These are phyloP conservation scores for Exserohilum turcica DNA, from an alignment of 2,329 filamentous ascomycete genomes.

Conservation along the genomic window DNA sequence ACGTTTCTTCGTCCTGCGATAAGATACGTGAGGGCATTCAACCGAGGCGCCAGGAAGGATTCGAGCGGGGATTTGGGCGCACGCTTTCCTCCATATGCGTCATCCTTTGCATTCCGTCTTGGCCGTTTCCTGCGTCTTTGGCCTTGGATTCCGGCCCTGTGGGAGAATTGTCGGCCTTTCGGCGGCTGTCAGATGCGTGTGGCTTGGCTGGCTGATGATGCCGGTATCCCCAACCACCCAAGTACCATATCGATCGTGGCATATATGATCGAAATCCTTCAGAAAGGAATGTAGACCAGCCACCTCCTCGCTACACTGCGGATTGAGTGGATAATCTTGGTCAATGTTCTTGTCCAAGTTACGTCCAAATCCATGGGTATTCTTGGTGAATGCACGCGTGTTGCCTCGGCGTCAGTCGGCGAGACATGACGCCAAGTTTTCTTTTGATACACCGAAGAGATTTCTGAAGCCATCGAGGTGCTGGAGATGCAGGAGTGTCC, in stretches of 20 bases:
- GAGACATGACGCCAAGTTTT: too few relatives aligned
- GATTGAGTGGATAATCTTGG: too few relatives aligned
- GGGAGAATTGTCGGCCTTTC: background rate
- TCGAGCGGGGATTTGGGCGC: slow-evolving; percentile 4
- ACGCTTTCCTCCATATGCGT: slow-evolving; percentile 4
- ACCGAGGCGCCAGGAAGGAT: slow-evolving; percentile 8
- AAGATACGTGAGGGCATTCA: slow-evolving; percentile 15
- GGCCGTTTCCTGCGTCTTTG: slow-evolving; percentile 11
- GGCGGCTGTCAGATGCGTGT: background rate
- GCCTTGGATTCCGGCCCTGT: background rate
- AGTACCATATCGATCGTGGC: too few relatives aligned
- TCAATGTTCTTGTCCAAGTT: too few relatives aligned
- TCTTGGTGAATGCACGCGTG: too few relatives aligned
- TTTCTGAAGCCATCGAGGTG: too few relatives aligned
- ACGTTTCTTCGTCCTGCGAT: slow-evolving; percentile 22
- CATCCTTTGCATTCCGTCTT: slow-evolving; percentile 6
- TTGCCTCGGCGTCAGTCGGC: too few relatives aligned
- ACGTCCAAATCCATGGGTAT: too few relatives aligned
- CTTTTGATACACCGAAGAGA: too few relatives aligned
- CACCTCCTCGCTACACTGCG: background rate
- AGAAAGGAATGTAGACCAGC: background rate
- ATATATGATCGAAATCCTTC: background rate
- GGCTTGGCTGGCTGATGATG: background rate
- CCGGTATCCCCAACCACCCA: background rate
- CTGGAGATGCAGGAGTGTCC: too few relatives aligned